Percentiles rank a stretch among this genome's conserved stretches.
phyloP scores from a whole-genome alignment of 2,329 filamentous ascomycete genomes.

The Scytalidium lignicola region DNA sequence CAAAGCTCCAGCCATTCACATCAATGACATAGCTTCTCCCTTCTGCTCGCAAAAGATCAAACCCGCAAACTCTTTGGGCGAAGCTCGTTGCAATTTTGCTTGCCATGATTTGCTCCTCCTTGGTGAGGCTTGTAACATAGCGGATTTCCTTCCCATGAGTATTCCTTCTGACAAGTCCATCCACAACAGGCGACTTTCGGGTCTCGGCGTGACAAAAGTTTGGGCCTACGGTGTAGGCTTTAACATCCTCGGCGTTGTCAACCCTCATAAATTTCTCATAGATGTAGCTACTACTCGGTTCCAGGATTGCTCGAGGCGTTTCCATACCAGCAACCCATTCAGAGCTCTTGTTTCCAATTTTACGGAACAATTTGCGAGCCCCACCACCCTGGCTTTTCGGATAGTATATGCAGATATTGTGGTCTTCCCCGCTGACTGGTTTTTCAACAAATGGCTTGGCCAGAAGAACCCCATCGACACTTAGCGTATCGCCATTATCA shows the following conservation, averaged over 20 bases:
- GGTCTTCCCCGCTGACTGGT: slow-evolving; percentile 95
- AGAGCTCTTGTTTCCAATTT: slow-evolving; percentile 98
- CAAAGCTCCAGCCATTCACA: slow-evolving; percentile 99
- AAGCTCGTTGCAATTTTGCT: slow-evolving; percentile 87
- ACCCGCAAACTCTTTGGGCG: slow-evolving; percentile 91
- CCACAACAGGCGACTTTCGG: slow-evolving; percentile 92
- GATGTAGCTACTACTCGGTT: slow-evolving; percentile 79
- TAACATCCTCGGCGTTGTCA: slow-evolving; percentile 96
- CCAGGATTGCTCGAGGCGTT: slow-evolving; percentile 74
- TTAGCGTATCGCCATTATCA: slow-evolving; percentile 84
- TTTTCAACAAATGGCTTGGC: slow-evolving; percentile 98
- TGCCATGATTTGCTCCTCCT: slow-evolving; percentile 80
- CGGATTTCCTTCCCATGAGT: slow-evolving; percentile 96
- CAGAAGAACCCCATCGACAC: slow-evolving; percentile 77
- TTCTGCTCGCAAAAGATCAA: slow-evolving; percentile 82
- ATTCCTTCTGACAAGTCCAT: slow-evolving; percentile 91
- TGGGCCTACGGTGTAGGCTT: slow-evolving; percentile 93
- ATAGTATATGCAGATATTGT: slow-evolving; percentile 98
- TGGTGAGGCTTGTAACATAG: slow-evolving; percentile 81
- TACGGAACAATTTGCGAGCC: slow-evolving; percentile 86
- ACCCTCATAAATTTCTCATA: slow-evolving; percentile 97
- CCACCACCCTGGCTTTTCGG: slow-evolving; percentile 82
- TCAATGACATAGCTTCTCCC: slow-evolving; percentile 97
- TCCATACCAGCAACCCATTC: slow-evolving; percentile 78
- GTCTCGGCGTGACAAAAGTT: slow-evolving; percentile 96